Base-by-base conservation (phyloP, 495 filamentous ascomycete genomes). In the Endocarpon pusillum region DNA sequence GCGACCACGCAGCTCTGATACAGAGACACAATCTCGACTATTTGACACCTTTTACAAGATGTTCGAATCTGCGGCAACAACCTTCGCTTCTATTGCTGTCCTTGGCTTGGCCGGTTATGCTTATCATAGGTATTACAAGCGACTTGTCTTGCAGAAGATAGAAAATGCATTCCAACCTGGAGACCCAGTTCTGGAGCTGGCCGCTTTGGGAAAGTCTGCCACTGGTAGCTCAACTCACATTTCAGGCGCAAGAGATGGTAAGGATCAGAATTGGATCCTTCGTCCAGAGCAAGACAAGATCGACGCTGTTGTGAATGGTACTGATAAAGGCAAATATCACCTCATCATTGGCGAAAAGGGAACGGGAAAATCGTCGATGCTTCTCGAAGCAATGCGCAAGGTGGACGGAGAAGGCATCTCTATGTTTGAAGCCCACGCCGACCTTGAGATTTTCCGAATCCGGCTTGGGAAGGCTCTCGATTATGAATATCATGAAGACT, bases 261-360 rank as follows among this genome's bases (percentile, higher is more conserved):
- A 67, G 19, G 58, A 61, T 15, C 55, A 67, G 29, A 75, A 85
- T 42, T 94, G 89, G 89, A 66, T 94, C 33, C 38, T 67, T 21
- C 67, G 85, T 11, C 71, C 78, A 21, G 84, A 96, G 58, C 89
- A 97, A 47, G 44, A 52, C 5, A 67, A 67, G 32, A 78, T 94
- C 35, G 79, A 94, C 48, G 51, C 46, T 2, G 91, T 97, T 40
- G 66, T 97, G 14, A 49, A 65, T 28, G 89, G 87, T 2, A 42
- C 57, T 1, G 57, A 64, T 5, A 51, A 53, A 1, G 89, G 89
- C 7, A 83, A 86, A 45, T 97, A 97, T 48, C 81, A 85, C 57
- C 58, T 97, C 0, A 61, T 97, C n/a, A 74, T 96, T 32, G 89
- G 89, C 14, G 89, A 97, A 47, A 93, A 96, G 56, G 89, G 89